These are phyloP conservation scores for Pulveroboletus frians DNA, from an alignment of 768 basidiomycete genomes.

Conservation along the genomic window DNA sequence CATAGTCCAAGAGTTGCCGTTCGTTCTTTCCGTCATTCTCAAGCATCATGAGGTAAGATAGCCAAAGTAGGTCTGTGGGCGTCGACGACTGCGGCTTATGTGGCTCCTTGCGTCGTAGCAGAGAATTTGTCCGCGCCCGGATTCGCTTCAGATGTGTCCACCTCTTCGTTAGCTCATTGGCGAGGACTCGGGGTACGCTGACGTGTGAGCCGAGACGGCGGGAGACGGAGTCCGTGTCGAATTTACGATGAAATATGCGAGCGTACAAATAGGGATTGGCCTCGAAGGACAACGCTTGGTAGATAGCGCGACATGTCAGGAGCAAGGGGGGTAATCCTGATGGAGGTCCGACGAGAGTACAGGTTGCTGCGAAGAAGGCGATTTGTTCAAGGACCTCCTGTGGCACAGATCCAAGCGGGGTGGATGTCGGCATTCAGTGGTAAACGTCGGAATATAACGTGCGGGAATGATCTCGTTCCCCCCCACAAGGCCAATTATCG, in stretches of 20 bases:
- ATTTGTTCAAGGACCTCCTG: slow-evolving; percentile 78
- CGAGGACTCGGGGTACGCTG: slow-evolving; percentile 41
- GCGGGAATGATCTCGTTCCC: too few relatives aligned
- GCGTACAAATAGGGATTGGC: slow-evolving; percentile 70
- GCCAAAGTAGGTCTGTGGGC: slow-evolving; percentile 50
- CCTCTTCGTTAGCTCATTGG: slow-evolving; percentile 61
- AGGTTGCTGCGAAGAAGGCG: slow-evolving; percentile 57
- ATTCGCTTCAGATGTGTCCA: slow-evolving; percentile 56
- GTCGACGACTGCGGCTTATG: slow-evolving; percentile 14
- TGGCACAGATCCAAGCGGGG: slow-evolving; percentile 50
- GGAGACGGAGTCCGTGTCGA: slow-evolving; percentile 50
- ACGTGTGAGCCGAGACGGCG: slow-evolving; percentile 45
- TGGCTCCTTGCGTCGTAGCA: slow-evolving; percentile 17
- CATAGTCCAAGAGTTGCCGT: slow-evolving; percentile 65
- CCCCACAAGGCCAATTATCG: too few relatives aligned
- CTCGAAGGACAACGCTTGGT: slow-evolving; percentile 45
- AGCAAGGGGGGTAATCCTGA: slow-evolving; percentile 54
- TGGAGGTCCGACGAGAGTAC: slow-evolving; percentile 55
- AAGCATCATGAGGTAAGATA: slow-evolving; percentile 71
- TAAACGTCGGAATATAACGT: not conserved
- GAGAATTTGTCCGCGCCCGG: slow-evolving; percentile 32
- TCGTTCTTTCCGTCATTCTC: slow-evolving; percentile 77
- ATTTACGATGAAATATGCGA: slow-evolving; percentile 60
- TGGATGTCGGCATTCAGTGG: slow-evolving; percentile 8
- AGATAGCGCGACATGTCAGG: slow-evolving; percentile 41